Conservation (phyloP, 257 asterid genomes). For the Plantago elongata region DNA sequence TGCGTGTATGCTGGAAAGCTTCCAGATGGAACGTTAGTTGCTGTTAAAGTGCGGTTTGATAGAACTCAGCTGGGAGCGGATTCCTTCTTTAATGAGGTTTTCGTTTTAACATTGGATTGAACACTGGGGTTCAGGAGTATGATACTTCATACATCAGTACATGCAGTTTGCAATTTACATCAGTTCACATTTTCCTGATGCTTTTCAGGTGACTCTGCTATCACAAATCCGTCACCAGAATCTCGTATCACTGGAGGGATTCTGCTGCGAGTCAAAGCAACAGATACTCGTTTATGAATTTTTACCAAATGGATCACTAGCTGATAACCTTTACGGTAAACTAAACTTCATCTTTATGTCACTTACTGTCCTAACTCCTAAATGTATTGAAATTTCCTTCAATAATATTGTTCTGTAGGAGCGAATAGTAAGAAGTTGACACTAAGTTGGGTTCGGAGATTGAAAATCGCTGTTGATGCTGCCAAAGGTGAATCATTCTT, state of each 20-base stretch:
- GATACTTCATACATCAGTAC: too few relatives aligned
- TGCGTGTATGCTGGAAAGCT: constrained; percentile 77
- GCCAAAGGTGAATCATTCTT: constrained; percentile 58
- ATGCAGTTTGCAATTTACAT: too few relatives aligned
- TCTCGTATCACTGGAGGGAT: constrained; percentile 81
- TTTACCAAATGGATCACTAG: constrained; percentile 76
- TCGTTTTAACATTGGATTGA: not conserved
- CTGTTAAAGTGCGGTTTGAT: constrained; percentile 86
- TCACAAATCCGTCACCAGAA: constrained; percentile 76
- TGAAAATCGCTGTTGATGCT: constrained; percentile 89
- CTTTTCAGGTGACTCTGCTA: constrained; percentile 63
- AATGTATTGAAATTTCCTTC: not conserved
- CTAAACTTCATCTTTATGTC: not conserved
- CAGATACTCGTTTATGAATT: constrained; percentile 90
- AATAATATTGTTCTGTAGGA: constrained; percentile 42
- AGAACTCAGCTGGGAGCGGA: constrained; percentile 82
- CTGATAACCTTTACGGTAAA: constrained; percentile 79
- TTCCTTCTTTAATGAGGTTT: constrained; percentile 88
- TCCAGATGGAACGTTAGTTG: constrained; percentile 62
- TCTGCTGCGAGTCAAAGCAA: constrained; percentile 82
- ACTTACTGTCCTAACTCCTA: not conserved
- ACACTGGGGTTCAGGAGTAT: too few relatives aligned
- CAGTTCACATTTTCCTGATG: constrained; percentile 7
- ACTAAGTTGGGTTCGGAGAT: constrained; percentile 83
- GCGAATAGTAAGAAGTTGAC: constrained; percentile 58